Percentiles rank a stretch among this genome's conserved stretches.
Conservation (phyloP, 2,329 filamentous ascomycete species). For the Phialocephala sp. region DNA sequence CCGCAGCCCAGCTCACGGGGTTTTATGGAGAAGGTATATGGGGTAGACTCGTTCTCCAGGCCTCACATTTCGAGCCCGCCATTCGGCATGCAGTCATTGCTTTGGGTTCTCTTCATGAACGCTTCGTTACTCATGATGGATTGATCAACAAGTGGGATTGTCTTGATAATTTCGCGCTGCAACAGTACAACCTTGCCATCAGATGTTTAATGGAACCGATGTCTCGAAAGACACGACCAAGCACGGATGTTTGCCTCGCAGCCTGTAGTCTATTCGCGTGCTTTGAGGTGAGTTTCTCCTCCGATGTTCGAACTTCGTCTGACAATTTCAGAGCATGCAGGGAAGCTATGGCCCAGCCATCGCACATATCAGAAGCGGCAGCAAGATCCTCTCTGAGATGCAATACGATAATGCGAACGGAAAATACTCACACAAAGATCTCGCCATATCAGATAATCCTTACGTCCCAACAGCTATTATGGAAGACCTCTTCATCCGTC, state of each 20-base stretch:
- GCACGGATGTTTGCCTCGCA: constrained; percentile 61
- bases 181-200: constrained; percentile 33
- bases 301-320: neutral
- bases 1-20: constrained; percentile 64
- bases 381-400: constrained; percentile 34
- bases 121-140: constrained; percentile 19
- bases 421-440: constrained; percentile 18
- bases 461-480: constrained; percentile 29
- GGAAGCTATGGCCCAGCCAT: constrained; percentile 31
- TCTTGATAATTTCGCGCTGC: constrained; percentile 47
- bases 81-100: constrained; percentile 32
- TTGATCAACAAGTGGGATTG: constrained; percentile 6
- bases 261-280: constrained; percentile 68
- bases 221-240: constrained; percentile 47
- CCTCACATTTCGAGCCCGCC: constrained; percentile 54
- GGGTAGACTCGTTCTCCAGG: constrained; percentile 63
- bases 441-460: constrained; percentile 18
- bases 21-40: constrained; percentile 69
- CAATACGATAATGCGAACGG: constrained; percentile 21
- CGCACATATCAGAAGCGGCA: constrained; percentile 32
- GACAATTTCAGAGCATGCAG: constrained; percentile 28
- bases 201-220: constrained; percentile 50
- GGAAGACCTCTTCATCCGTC: constrained; percentile 30
- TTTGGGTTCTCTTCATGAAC: constrained; percentile 31
- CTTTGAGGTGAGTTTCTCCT: constrained; percentile 52